These are phyloP conservation scores for Oryza coarctata DNA, from an alignment of 176 grass and related monocot species.

Conservation along the genomic window DNA sequence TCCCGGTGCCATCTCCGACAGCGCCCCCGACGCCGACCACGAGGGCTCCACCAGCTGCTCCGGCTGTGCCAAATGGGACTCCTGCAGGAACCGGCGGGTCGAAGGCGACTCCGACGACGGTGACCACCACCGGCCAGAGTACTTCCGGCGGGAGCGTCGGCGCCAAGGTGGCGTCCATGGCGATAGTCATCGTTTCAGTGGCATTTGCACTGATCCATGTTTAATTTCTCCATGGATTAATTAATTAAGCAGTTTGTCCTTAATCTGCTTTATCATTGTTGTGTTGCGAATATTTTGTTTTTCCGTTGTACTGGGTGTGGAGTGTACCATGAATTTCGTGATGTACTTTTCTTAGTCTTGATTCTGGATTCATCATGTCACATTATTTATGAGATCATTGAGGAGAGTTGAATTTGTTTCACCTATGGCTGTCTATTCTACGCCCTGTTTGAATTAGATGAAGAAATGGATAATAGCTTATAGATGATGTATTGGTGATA, in stretches of 20 bases:
- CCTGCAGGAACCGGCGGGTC: constrained; percentile 44
- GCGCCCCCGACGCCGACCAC: constrained; percentile 16
- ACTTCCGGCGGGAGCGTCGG: not conserved
- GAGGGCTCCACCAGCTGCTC: not conserved
- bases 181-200: constrained; percentile 22
- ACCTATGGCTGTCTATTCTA: not conserved
- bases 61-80: constrained; percentile 31
- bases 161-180: not conserved
- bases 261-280: not conserved
- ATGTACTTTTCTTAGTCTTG: not conserved
- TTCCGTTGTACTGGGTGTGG: not conserved
- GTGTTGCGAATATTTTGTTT: not conserved
- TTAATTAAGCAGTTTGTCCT: not conserved
- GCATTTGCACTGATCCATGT: constrained; percentile 33
- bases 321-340: not conserved
- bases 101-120: constrained; percentile 29
- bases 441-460: too few species aligned
- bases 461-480: too few species aligned
- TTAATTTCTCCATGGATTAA: not conserved
- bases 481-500: too few species aligned
- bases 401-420: not conserved
- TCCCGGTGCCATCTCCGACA: constrained; percentile 20
- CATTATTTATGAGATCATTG: not conserved
- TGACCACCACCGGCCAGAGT: not conserved
- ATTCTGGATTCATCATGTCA: not conserved